Percentiles rank a stretch among this genome's conserved stretches.
Conservation (phyloP, 257 asterid genomes). For the Nicotiana paniculata region DNA sequence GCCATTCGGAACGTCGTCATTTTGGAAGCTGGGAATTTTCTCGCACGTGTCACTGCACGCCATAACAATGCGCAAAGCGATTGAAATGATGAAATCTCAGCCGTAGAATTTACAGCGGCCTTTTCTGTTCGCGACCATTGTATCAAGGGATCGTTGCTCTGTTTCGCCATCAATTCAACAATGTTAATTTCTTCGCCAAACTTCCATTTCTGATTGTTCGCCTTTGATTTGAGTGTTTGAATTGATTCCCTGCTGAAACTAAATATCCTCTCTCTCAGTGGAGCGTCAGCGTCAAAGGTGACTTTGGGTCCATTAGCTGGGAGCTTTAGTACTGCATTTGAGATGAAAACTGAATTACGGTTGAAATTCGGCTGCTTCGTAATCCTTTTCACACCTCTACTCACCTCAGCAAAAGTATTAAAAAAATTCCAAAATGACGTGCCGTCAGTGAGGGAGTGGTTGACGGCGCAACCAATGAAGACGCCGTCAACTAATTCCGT, state of each 20-base stretch:
- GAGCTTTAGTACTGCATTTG: slow-evolving; percentile 43
- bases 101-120: background rate
- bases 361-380: slow-evolving; percentile 48
- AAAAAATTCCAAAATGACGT: slow-evolving; percentile 67
- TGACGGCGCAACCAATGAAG: slow-evolving; percentile 56
- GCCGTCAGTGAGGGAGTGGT: slow-evolving; percentile 64
- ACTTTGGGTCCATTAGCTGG: slow-evolving; percentile 56
- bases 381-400: slow-evolving; percentile 36
- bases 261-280: slow-evolving; percentile 58
- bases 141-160: slow-evolving; percentile 38
- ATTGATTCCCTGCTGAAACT: slow-evolving; percentile 60
- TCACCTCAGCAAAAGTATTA: slow-evolving; percentile 51
- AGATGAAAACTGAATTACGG: slow-evolving; percentile 53
- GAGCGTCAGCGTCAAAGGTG: slow-evolving; percentile 44
- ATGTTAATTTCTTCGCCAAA: slow-evolving; percentile 24
- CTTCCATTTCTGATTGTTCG: slow-evolving; percentile 29
- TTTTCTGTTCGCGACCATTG: background rate
- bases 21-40: slow-evolving; percentile 30
- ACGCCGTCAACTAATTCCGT: slow-evolving; percentile 65
- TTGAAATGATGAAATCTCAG: slow-evolving; percentile 58
- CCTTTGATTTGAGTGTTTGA: slow-evolving; percentile 41
- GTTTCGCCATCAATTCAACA: slow-evolving; percentile 60
- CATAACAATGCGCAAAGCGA: slow-evolving; percentile 49
- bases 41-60: slow-evolving; percentile 54
- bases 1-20: slow-evolving; percentile 61